Evolutionary conservation across 2,329 filamentous ascomycete genomes (phyloP), one percentile per base, ranked within the genome.

Genomic region (Fusarium camptoceras): DNA sequence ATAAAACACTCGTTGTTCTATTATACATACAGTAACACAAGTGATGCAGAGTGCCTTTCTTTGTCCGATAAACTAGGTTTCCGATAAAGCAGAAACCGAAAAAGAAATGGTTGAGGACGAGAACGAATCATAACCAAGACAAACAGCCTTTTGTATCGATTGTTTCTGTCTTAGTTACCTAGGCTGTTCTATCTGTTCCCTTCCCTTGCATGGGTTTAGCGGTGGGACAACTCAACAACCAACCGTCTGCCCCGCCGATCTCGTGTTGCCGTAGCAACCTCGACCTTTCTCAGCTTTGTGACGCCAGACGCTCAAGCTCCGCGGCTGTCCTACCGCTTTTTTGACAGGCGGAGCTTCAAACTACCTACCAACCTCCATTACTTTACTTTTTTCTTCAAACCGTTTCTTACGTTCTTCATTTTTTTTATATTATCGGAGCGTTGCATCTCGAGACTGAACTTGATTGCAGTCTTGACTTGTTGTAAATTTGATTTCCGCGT

Each of bases 251-350:
- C 62, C 63, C 62, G 63, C 63, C 48, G 63, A 66, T 66, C 62
- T 66, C 43, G 30, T 39, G 63, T 66, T 66, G 43, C 63, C 27
- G 48, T 66, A 15, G 63, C 55, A 66, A 66, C 63, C 18, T 24
- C 24, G 24, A 48, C 37, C 18, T 61, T 20, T 66, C 42, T 39
- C 55, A 62, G 55, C 55, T 49, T 28, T 66, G 63, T 66, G 62
- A 66, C 55, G 63, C 42, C 30, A 60, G 55, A 66, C 62, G 55
- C 64, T 66, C 43, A 24, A 70, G 55, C 68, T 57, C 68, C 64
- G 44, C 54, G 49, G 68, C 53, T 71, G 68, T 57, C 68, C 68
- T 72, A 72, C 68, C 68, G 61, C 68, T 64, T 63, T 68, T 71
- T 71, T 72, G 69, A 70, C 65, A 70, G 65, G 61, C 61, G 55